Base-by-base conservation (phyloP, 495 filamentous ascomycete species). In the Penicillium odoratum region DNA sequence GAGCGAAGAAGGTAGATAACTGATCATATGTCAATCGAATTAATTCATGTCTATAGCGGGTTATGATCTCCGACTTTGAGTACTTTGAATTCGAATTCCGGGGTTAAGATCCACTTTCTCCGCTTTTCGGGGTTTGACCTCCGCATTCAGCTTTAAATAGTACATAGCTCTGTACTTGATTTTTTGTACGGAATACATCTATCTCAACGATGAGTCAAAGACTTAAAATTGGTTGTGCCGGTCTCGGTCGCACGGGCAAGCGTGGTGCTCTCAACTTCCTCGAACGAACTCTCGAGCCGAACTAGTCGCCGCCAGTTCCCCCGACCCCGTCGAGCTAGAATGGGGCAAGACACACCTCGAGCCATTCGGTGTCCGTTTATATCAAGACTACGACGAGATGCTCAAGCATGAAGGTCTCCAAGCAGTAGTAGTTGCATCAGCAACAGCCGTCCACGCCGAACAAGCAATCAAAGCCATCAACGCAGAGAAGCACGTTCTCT, bases 161-260 rank as follows among this genome's bases (percentile, higher is more conserved):
- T 7, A 21, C 21, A 21, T 21, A 21, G 21, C 21, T 0, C 38
- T 40, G 13, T 16, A 40, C 15, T 16, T 13, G 1, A 38, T 38
- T 13, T 5, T 40, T 13, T 40, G 3, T 40, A 21, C 21, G 21
- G 21, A 21, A 21, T 21, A 21, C 21, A 21, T 21, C 21, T 21
- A 21, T 21, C 21, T 21, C 13, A 7, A 40, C 15, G 16, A 40
- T 40, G 38, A 13, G 10, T 7, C 60, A 64, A 43, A 80, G 69
- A 61, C 68, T 83, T 49, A 72, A 74, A 48, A 72, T 83, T 53
- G 81, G 71, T 57, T 76, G 75, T 54, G 79, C 78, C 42, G 82
- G 82, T 57, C 77, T 85, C 47, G 82, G 82, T 51, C 80, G 82
- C 48, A 84, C 84, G 81, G 82, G 82, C 59, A 81, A 82, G 61